Conservation (phyloP, 2,329 filamentous ascomycete species). For the Colletotrichum graminicola region DNA sequence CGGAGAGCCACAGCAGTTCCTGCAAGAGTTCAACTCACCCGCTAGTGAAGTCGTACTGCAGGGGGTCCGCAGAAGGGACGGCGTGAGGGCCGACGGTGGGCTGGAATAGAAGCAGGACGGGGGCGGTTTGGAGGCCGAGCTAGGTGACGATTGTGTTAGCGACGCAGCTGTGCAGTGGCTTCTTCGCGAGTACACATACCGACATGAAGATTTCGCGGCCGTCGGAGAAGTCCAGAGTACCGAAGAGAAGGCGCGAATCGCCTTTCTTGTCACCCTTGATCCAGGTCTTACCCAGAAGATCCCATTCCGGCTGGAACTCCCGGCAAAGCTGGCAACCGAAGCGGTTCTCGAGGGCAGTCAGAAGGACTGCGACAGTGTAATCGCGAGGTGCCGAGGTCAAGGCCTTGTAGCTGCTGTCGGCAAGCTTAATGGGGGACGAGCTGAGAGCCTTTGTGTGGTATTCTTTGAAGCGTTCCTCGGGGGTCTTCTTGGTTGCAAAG, state of each 20-base stretch:
- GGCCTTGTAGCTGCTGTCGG: constrained; percentile 80
- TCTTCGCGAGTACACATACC: constrained; percentile 64
- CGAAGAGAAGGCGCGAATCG: constrained; percentile 81
- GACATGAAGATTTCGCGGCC: constrained; percentile 89
- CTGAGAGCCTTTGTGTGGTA: constrained; percentile 77
- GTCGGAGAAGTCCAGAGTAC: constrained; percentile 87
- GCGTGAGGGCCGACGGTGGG: constrained; percentile 87
- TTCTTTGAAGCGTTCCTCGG: constrained; percentile 74
- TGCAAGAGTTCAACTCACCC: constrained; percentile 68
- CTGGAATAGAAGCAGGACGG: constrained; percentile 87
- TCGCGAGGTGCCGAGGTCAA: constrained; percentile 84
- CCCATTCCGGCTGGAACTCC: constrained; percentile 96
- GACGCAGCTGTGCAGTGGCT: neutral
- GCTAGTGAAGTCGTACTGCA: constrained; percentile 86
- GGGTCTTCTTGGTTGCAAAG: constrained; percentile 73
- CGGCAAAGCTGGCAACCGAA: constrained; percentile 89
- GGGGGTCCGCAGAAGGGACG: constrained; percentile 73
- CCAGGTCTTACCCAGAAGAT: constrained; percentile 89
- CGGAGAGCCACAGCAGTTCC: neutral
- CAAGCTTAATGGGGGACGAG: constrained; percentile 79
- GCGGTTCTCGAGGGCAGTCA: constrained; percentile 86
- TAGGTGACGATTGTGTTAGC: constrained; percentile 54
- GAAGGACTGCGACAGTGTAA: constrained; percentile 83
- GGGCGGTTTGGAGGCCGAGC: constrained; percentile 94
- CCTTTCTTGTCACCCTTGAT: constrained; percentile 82